These are phyloP conservation scores for Diaporthe vaccinii DNA, from an alignment of 2,329 filamentous ascomycete genomes.

Conservation along the genomic window DNA sequence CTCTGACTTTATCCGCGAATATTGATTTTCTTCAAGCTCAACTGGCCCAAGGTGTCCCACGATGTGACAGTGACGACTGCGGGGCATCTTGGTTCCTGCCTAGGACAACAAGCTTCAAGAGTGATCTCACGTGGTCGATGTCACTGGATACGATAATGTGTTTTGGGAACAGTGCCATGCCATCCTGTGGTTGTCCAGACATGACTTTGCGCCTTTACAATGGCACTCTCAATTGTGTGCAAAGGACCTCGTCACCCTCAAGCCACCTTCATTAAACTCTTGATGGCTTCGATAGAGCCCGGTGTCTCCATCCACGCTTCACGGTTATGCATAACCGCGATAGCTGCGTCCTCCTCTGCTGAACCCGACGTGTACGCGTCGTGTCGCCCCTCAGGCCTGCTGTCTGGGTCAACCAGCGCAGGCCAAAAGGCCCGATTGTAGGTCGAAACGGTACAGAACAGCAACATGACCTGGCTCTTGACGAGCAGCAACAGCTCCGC, in stretches of 20 bases:
- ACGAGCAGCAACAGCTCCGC: background rate
- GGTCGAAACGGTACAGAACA: background rate
- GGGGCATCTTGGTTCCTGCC: too few species aligned
- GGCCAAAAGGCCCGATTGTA: background rate
- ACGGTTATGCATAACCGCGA: background rate
- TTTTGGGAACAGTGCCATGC: too few species aligned
- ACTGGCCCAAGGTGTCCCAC: too few species aligned
- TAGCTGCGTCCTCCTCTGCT: background rate
- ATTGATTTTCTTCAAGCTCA: background rate
- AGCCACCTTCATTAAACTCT: background rate
- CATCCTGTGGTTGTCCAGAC: too few species aligned
- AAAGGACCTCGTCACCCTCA: background rate
- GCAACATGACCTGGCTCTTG: background rate
- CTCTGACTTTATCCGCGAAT: background rate
- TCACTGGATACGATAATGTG: too few species aligned
- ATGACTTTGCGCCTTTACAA: too few species aligned
- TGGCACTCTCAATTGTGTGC: too few species aligned
- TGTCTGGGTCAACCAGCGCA: background rate
- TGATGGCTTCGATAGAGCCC: background rate
- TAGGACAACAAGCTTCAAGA: too few species aligned
- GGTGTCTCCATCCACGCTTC: background rate
- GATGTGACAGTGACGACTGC: too few species aligned
- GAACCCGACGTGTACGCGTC: background rate
- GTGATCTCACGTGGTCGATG: too few species aligned
- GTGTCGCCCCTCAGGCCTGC: background rate